A percentile compares a stretch with the other conserved stretches of the same genome.
phyloP scores from a whole-genome alignment of 2,329 filamentous ascomycete species.

The Diaporthe sp. region DNA sequence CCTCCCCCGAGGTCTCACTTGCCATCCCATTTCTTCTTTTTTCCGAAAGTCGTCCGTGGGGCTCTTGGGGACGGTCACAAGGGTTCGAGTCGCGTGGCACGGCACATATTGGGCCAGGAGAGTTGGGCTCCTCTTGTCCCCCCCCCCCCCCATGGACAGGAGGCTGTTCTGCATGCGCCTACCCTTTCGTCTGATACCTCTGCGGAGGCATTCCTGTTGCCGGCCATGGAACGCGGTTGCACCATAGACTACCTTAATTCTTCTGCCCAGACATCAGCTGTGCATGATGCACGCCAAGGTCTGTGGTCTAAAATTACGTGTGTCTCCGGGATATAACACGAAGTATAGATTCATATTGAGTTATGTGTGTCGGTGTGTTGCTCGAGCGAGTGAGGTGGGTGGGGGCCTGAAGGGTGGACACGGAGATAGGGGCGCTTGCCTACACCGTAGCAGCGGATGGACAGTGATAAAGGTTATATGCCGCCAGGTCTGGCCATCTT shows the following conservation, averaged over 20 bases:
- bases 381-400: constrained; percentile 2
- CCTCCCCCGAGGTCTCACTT: constrained; percentile 8
- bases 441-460: neutral
- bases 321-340: neutral
- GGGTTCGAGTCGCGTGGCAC: neutral
- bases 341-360: constrained; percentile 10
- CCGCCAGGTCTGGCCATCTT: neutral
- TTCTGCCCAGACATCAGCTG: constrained; percentile 12
- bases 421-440: neutral
- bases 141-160: too few relatives aligned
- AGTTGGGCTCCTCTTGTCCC: neutral
- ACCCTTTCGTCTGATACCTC: neutral
- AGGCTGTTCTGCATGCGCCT: neutral
- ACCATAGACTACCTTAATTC: neutral
- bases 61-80: neutral
- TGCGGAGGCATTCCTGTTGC: neutral
- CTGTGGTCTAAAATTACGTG: neutral
- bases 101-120: neutral
- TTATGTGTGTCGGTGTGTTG: constrained; percentile 19
- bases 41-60: constrained; percentile 1
- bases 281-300: constrained; percentile 20
- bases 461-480: neutral
- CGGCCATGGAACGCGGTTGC: constrained; percentile 20
- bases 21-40: neutral
- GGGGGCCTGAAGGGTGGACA: neutral